Base-by-base conservation (phyloP, 768 basidiomycete genomes). In the Lentinula boryana region DNA sequence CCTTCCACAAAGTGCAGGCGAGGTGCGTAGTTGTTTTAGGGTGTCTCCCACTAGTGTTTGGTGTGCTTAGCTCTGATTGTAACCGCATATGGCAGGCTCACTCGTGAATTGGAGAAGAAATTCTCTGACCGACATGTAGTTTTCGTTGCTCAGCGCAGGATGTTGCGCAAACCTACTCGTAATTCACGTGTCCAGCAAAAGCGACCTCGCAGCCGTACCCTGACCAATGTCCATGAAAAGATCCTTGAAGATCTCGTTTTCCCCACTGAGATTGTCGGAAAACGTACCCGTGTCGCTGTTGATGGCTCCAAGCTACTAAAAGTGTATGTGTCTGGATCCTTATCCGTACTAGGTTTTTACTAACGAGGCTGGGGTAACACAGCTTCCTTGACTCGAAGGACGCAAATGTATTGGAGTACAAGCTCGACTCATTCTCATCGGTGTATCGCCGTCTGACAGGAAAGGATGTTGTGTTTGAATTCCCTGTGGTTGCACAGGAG, bases 111-210 rank as follows among this genome's bases (percentile, higher is more conserved):
- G 71, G 97, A 99, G 87, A 99, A 99, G 87, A 99, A 99, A 80
- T 98, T 99, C 81, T 93, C 97, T 50, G 97, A 98, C 80, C 88
- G 95, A 74, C 95, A 98, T 78, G 94, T 99, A 74, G 93, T 99
- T 62, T 98, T 99, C 75, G 87, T 98, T 74, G 97, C 92, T 59
- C 97, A 99, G 80, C 94, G 97, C 75, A 88, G 96, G 72, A 95
- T 98, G 88, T 83, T 98, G 75, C 91, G 89, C 81, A 98, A 95
- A 78, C 95, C 95, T 60, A 95, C 94, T 67, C 93, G 95, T 66
- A 91, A 84, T 71, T 93, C 94, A 60, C 89, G 91, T 67, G 88
- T 92, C 68, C 84, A 88, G 79, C 96, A 99, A 82, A 96, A 96
- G 86, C 83, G 97, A 68, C 97, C 97, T 66, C 91, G 94, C 67